Percentiles rank a stretch among this genome's conserved stretches.
These are phyloP conservation scores for Harrya chromipes DNA, from an alignment of 768 basidiomycete species.

Conservation along the genomic window DNA sequence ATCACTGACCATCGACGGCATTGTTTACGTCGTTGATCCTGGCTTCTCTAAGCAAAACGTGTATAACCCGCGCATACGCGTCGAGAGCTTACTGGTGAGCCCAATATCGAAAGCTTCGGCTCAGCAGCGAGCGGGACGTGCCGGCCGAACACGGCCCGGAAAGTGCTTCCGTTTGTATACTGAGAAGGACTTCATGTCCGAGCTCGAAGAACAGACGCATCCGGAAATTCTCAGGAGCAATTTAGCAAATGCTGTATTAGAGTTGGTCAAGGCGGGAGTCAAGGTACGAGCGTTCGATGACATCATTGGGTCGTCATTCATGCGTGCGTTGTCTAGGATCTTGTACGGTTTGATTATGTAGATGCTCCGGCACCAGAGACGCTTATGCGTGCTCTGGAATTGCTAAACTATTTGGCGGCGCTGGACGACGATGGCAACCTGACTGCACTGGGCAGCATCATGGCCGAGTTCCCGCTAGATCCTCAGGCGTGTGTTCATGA, in stretches of 20 bases:
- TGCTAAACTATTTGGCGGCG: conserved; percentile 89
- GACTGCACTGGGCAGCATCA: conserved; percentile 80
- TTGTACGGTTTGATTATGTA: conserved; percentile 84
- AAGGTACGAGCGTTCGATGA: conserved; percentile 45
- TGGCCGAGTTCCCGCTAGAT: conserved; percentile 99
- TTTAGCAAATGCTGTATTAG: conserved; percentile 88
- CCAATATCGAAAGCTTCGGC: conserved; percentile 97
- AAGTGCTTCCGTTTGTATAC: conserved; percentile 98
- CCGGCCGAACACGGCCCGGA: conserved; percentile 92
- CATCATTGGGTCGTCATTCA: neutral
- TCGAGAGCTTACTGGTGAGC: conserved; percentile 88
- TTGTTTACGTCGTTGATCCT: conserved; percentile 98
- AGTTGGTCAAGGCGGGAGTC: conserved; percentile 91
- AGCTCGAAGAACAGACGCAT: conserved; percentile 95
- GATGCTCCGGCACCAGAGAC: conserved; percentile 96
- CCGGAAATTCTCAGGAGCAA: conserved; percentile 96
- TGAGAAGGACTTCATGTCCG: conserved; percentile 93
- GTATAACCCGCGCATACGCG: conserved; percentile 96
- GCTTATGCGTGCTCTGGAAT: conserved; percentile 92
- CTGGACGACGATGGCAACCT: conserved; percentile 93
- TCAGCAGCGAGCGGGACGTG: conserved; percentile 94
- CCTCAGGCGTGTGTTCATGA: conserved; percentile 64
- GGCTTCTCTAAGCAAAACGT: conserved; percentile 98
- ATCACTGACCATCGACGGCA: conserved; percentile 95
- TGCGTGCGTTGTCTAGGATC: conserved; percentile 44